These are phyloP conservation scores for Cladobotryum protrusum DNA, from an alignment of 2,329 filamentous ascomycete species.

Conservation along the genomic window DNA sequence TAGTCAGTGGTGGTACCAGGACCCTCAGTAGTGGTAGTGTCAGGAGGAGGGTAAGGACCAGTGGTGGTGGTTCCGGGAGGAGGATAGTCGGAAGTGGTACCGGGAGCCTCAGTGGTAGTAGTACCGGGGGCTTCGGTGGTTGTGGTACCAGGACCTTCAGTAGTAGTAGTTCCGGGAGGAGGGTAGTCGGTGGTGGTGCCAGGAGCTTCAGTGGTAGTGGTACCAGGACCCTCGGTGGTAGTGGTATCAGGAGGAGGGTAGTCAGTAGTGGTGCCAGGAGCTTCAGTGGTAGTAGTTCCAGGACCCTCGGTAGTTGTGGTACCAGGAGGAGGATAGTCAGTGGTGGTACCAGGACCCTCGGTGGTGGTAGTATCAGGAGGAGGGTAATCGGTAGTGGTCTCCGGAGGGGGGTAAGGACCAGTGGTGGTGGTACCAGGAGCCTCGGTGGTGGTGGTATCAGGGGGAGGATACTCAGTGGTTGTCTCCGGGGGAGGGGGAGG, in stretches of 20 bases:
- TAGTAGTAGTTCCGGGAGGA: conserved; percentile 7
- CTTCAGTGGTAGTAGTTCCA: conserved; percentile 10
- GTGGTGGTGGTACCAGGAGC: conserved; percentile 7
- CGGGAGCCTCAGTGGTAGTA: conserved; percentile 1
- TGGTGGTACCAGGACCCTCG: conserved; percentile 10
- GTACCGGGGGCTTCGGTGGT: conserved; percentile 8
- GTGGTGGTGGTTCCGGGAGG: background rate
- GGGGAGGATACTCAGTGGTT: too few species aligned
- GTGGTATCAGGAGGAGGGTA: conserved; percentile 2
- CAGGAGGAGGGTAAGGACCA: background rate
- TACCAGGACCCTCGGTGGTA: conserved; percentile 1
- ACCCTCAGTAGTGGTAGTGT: conserved; percentile 8
- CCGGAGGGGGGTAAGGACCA: background rate
- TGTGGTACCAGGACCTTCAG: conserved; percentile 3
- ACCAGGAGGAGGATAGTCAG: conserved; percentile 1
- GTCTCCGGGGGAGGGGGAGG: background rate
- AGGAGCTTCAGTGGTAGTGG: conserved; percentile 3
- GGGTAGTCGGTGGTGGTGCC: conserved; percentile 8
- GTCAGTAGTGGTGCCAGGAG: background rate
- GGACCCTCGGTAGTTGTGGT: conserved; percentile 7
- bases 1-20: background rate
- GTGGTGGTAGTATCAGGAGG: conserved; percentile 1
- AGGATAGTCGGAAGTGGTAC: background rate
- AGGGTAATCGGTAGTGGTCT: conserved; percentile 1
- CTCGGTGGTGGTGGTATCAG: conserved; percentile 11